Evolutionary conservation across 371 early-diverging fungal species (phyloP).

Genomic region (Coemansia sp.): DNA sequence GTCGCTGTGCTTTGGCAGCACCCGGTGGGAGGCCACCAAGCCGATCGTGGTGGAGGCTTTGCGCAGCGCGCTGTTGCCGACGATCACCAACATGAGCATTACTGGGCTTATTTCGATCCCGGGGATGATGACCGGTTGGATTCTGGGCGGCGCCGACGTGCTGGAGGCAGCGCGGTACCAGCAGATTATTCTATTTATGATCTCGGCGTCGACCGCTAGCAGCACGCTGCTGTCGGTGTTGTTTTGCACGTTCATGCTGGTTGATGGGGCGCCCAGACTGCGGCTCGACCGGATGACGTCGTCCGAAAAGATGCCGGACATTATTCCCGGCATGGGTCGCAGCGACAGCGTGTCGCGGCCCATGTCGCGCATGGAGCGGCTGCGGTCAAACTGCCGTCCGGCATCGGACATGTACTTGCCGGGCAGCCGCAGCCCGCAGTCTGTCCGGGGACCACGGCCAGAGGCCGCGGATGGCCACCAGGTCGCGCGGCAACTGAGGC

Average conservation of each 20-base stretch:
- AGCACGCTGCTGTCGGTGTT: conserved; percentile 63
- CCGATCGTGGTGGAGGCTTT: conserved; percentile 73
- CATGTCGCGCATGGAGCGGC: conserved; percentile 18
- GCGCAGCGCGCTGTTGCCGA: conserved; percentile 75
- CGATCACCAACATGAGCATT: conserved; percentile 80
- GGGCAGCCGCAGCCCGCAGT: conserved; percentile 8
- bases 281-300: conserved; percentile 57
- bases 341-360: conserved; percentile 5
- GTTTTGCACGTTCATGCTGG: conserved; percentile 60
- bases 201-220: conserved; percentile 68
- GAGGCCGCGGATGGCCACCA: not conserved
- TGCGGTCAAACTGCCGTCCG: conserved; percentile 38
- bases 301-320: not conserved
- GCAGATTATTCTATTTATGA: conserved; percentile 81
- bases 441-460: not conserved
- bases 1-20: conserved; percentile 76
- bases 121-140: conserved; percentile 90
- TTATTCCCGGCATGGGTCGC: not conserved
- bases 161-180: conserved; percentile 79
- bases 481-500: not conserved
- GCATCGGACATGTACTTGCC: conserved; percentile 24
- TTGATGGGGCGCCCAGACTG: conserved; percentile 61
- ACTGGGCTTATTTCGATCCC: conserved; percentile 88
- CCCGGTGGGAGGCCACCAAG: conserved; percentile 82
- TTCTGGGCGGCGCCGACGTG: conserved; percentile 79